Percentiles rank a stretch among this genome's conserved stretches.
Conservation (phyloP, 208 protist genomes). For the Trypanosomatidae sp. region DNA sequence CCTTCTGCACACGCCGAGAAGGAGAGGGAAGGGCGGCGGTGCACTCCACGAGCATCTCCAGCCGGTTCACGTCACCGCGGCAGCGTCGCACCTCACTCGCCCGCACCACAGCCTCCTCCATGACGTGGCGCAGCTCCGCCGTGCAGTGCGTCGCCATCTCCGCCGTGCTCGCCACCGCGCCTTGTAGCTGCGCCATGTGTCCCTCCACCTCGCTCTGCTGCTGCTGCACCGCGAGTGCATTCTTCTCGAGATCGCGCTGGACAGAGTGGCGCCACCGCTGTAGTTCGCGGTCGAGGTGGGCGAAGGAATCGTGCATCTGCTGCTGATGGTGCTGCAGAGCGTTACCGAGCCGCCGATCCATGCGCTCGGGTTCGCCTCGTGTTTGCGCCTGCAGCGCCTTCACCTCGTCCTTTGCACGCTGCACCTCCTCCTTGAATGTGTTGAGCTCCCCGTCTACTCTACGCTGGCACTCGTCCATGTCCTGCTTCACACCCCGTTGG, state of each 20-base stretch:
- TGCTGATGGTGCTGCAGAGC: slow-evolving; percentile 49
- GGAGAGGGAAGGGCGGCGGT: background rate
- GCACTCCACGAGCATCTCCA: slow-evolving; percentile 73
- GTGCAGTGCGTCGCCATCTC: slow-evolving; percentile 38
- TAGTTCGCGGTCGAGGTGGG: slow-evolving; percentile 38
- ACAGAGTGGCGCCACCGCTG: slow-evolving; percentile 40
- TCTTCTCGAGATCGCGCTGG: slow-evolving; percentile 18
- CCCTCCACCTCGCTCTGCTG: slow-evolving; percentile 39
- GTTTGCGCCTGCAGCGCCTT: slow-evolving; percentile 11
- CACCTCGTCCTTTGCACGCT: slow-evolving; percentile 40
- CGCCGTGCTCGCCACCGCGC: slow-evolving; percentile 36
- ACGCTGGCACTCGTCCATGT: slow-evolving; percentile 26
- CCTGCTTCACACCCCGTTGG: slow-evolving; percentile 11
- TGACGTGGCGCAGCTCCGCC: slow-evolving; percentile 39
- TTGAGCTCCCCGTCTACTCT: too few species aligned
- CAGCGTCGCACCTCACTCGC: slow-evolving; percentile 59
- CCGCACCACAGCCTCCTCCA: slow-evolving; percentile 51
- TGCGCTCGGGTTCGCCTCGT: too few species aligned
- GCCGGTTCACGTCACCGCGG: slow-evolving; percentile 67
- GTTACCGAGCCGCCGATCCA: slow-evolving; percentile 52
- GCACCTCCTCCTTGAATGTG: slow-evolving; percentile 35
- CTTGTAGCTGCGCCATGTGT: slow-evolving; percentile 57
- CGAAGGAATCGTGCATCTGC: slow-evolving; percentile 38
- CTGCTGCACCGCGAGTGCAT: slow-evolving; percentile 17
- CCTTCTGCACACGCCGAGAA: too few species aligned